Evolutionary conservation across 768 basidiomycete species (phyloP), one percentile per base, ranked within the genome.

Genomic region (Krasilnikovozyma curviuscula): DNA sequence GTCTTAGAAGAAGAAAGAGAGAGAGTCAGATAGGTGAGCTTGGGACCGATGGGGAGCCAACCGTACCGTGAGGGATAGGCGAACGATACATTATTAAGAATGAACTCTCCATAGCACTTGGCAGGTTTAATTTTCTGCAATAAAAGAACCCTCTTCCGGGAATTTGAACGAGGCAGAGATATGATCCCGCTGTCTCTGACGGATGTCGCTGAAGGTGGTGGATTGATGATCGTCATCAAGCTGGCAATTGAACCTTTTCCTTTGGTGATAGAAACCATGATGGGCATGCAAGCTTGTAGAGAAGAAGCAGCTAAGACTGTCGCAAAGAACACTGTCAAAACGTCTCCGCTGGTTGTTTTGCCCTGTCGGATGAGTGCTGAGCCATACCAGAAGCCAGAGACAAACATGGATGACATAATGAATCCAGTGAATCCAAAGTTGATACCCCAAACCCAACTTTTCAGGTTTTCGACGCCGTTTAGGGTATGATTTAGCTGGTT

Each of bases 281-380:
- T 76, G 0, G 88, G 86, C 9, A 95, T 75, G 57, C 77, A 77
- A 71, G 81, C 76, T 61, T 93, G 86, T 2, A 93, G 66, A 62
- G 84, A 86, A 56, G 73, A 78, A 1, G 81, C 79, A 0, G 84
- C 86, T 52, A 95, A 81, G 19, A 95, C 69, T 61, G 84, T 88
- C 0, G 91, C 88, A 89, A 91, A 97, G 63, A 97, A 98, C 44
- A 89, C 84, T n/a, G 81, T 78, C 79, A 88, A 89, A 54, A 95
- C 81, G 30, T 79, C 73, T 1, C 85, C 85, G 0, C 81, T 67
- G 3, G 66, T 66, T 45, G 75, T 70, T 53, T 70, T 74, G 14
- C 80, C 81, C 12, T 78, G 70, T n/a, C 76, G 66, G n/a, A 98
- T 85, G 44, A 93, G 72, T 59, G 81, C 78, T 2, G 80, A 73